phyloP scores from a whole-genome alignment of 129 eudicot species.

The Erigeron canadensis region DNA sequence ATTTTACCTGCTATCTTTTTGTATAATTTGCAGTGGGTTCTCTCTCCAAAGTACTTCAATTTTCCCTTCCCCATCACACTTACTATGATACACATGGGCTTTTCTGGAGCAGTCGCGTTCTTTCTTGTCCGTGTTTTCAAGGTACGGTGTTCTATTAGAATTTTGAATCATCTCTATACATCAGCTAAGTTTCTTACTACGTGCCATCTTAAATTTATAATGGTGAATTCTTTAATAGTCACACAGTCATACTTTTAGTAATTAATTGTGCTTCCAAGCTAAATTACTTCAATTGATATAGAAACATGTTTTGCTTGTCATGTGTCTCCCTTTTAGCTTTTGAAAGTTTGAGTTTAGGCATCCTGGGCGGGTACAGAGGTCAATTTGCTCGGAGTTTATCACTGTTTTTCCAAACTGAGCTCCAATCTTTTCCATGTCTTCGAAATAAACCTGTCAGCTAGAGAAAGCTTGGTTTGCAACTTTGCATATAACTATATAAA shows the following conservation, averaged over 20 bases:
- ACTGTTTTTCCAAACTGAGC: not conserved
- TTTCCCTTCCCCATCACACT: slow-evolving; percentile 95
- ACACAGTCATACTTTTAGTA: too few relatives aligned
- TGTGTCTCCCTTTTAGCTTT: not conserved
- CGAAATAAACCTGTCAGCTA: not conserved
- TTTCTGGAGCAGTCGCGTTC: slow-evolving; percentile 90
- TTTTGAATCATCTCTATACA: not conserved
- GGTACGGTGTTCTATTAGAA: slow-evolving; percentile 42
- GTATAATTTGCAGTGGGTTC: slow-evolving; percentile 87
- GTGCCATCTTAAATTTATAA: not conserved
- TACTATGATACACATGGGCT: slow-evolving; percentile 99
- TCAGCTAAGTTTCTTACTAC: slow-evolving; percentile 2
- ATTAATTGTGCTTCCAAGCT: too few relatives aligned
- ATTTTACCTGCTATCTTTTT: slow-evolving; percentile 1
- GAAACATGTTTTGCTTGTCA: too few relatives aligned
- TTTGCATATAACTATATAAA: not conserved
- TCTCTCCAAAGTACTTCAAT: slow-evolving; percentile 95
- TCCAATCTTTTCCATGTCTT: slow-evolving; percentile 13
- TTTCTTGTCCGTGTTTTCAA: slow-evolving; percentile 89
- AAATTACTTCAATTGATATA: too few relatives aligned
- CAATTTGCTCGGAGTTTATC: not conserved
- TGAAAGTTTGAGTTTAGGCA: not conserved
- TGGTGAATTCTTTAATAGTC: too few relatives aligned
- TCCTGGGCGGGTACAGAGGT: not conserved
- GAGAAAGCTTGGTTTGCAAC: not conserved